Evolutionary conservation across 192 early-diverging fungal species (phyloP), one percentile per base, ranked within the genome.

Genomic region (Rhizophagus sp.): DNA sequence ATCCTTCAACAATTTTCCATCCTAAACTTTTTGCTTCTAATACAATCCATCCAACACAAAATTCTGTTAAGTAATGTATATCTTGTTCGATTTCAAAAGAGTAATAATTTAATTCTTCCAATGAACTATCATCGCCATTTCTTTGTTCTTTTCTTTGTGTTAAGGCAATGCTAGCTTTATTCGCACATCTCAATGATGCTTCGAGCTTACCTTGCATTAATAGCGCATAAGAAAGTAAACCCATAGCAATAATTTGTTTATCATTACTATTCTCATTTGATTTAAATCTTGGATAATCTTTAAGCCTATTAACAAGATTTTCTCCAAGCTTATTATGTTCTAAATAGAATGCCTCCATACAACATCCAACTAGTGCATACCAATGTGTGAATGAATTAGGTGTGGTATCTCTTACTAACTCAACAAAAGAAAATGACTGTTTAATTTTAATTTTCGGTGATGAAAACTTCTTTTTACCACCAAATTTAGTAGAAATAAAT

Each of bases 21-120:
- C 49, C 50, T 22, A 79, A 34, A 13, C 69, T 62, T 30, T 41
- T 68, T 36, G 78, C 67, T 36, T 79, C 78, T 19, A 79, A 70
- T 27, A 79, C 78, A 34, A 79, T 57, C 78, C 78, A 70, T 7
- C 78, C 78, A 79, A 79, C 78, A 39, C 78, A 79, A 62, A 70
- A 79, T 79, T 79, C 78, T n/a, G 78, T 64, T 9, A 79, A 47
- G 44, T 61, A 41, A 66, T 79, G 78, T 68, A 79, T 36, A 41
- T 70, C 67, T 34, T 66, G 13, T 62, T 34, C 47, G 9, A 69
- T 70, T 52, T 57, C 57, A 22, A 62, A 15, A 57, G 39, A 25
- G 19, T 74, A 13, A 33, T 74, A 1, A 13, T 57, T 61, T 24
- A 36, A 11, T n/a, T 61, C 49, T 41, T 71, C 67, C 2, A 4